Base-by-base conservation (phyloP, 192 early-diverging fungal species). In the Podila minutissima region DNA sequence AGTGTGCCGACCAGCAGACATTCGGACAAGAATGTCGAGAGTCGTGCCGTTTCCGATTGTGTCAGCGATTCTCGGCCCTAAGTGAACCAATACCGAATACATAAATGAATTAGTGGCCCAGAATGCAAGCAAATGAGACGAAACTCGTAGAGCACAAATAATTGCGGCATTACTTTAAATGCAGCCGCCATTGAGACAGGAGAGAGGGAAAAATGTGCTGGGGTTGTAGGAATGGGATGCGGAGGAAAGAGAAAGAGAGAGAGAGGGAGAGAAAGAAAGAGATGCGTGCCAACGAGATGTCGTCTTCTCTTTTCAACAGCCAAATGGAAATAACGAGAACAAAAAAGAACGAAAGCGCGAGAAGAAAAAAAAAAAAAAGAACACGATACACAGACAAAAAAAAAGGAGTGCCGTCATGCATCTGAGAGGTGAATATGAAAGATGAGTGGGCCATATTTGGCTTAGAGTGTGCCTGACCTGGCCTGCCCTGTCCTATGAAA, bases 1-100 rank as follows among this genome's bases (percentile, higher is more conserved):
- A 92, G 83, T 17, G 88, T 87, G 11, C 91, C 91, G n/a, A 91
- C 86, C 51, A 87, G 84, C 83, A 92, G 85, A 57, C 90, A 90
- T 73, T 92, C 90, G 13, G 86, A 84, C 69, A 92, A 82, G 61
- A 92, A 92, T 50, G 87, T 84, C 32, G 85, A 86, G 13, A 92
- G 84, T 12, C 91, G 83, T 28, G 85, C 86, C 59, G 72, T 84
- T 55, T 83, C 83, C 35, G 83, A 82, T 64, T 78, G 77, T 51
- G 77, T 81, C 33, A 81, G 58, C 15, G 75, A 67, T 58, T 78
- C 74, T 70, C 77, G 82, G 62, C 85, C 87, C 87, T 88, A 83
- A 55, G 38, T 35, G 37, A 26, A 53, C 12, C 55, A 22, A 59
- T 28, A 11, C 22, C 12, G 38, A 22, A 59, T 28, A 11, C 22